A percentile compares a stretch with the other conserved stretches of the same genome.
phyloP scores from a whole-genome alignment of 2,329 filamentous ascomycete genomes.

The Thermochaetoides dissita region DNA sequence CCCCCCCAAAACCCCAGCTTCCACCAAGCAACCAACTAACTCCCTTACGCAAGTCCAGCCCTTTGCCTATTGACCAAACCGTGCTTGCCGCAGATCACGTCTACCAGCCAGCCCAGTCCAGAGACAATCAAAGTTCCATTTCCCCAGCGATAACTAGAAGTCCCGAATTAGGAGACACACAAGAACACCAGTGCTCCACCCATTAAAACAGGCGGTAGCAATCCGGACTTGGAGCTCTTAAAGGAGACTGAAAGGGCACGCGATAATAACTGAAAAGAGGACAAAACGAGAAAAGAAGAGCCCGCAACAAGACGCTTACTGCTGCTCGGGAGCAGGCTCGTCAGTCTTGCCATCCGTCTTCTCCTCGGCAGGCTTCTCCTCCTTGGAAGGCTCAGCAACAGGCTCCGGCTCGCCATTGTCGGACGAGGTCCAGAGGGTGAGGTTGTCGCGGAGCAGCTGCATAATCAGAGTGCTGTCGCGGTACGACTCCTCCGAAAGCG shows the following conservation, averaged over 20 bases:
- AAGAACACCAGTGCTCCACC: conserved; percentile 1
- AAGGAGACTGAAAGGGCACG: not conserved
- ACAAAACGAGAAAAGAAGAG: not conserved
- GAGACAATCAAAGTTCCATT: conserved; percentile 1
- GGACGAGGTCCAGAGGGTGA: conserved; percentile 94
- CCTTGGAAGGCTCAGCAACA: conserved; percentile 35
- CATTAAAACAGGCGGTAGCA: no score
- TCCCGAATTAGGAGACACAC: conserved; percentile 1
- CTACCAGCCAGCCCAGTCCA: conserved; percentile 11
- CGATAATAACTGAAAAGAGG: conserved; percentile 6
- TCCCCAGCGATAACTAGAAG: conserved; percentile 1
- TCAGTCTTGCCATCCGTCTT: conserved; percentile 30
- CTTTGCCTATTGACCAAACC: conserved; percentile 18
- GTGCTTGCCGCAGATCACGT: conserved; percentile 13
- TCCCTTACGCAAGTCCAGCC: conserved; percentile 21
- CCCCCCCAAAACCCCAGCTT: conserved; percentile 4
- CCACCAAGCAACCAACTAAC: conserved; percentile 18
- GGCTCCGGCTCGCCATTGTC: conserved; percentile 69
- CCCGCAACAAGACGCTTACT: conserved; percentile 22
- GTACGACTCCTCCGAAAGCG: conserved; percentile 94
- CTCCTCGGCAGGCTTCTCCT: conserved; percentile 45
- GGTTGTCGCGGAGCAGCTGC: conserved; percentile 96
- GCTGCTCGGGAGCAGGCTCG: conserved; percentile 39
- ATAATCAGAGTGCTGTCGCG: conserved; percentile 98
- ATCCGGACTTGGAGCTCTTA: no score